These are phyloP conservation scores for Corymbia maculata DNA, from an alignment of 345 rosid species.

Conservation along the genomic window DNA sequence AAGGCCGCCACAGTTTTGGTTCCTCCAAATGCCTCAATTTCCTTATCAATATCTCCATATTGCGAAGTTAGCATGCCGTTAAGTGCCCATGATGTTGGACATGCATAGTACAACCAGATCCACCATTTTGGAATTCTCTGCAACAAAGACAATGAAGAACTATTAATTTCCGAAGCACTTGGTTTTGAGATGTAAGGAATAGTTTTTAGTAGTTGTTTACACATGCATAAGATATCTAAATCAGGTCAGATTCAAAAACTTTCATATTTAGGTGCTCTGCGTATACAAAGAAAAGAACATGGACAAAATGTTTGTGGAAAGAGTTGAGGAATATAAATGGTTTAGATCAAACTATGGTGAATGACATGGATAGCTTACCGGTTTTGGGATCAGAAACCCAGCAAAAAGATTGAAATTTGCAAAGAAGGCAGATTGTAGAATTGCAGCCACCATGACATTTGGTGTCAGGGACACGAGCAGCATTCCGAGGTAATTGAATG, in stretches of 20 bases:
- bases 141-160: background rate
- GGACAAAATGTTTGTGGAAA: background rate
- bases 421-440: conserved; percentile 29
- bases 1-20: conserved; percentile 26
- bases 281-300: background rate
- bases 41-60: conserved; percentile 46
- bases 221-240: background rate
- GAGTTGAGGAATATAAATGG: background rate
- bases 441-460: conserved; percentile 46
- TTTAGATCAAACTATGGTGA: background rate
- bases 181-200: background rate
- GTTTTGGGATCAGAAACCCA: conserved; percentile 55
- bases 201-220: background rate
- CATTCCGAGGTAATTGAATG: conserved; percentile 63
- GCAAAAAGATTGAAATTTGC: conserved; percentile 40
- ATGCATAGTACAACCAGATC: conserved; percentile 63
- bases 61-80: conserved; percentile 61
- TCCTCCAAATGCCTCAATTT: conserved; percentile 39
- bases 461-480: conserved; percentile 56
- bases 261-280: background rate
- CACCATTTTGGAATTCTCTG: conserved; percentile 81
- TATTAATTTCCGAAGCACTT: background rate
- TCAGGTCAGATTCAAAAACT: background rate
- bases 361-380: conserved; percentile 31
- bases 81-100: conserved; percentile 69